Evolutionary conservation across 148 eudicot species (phyloP).

Genomic region (Nyssa sinensis): DNA sequence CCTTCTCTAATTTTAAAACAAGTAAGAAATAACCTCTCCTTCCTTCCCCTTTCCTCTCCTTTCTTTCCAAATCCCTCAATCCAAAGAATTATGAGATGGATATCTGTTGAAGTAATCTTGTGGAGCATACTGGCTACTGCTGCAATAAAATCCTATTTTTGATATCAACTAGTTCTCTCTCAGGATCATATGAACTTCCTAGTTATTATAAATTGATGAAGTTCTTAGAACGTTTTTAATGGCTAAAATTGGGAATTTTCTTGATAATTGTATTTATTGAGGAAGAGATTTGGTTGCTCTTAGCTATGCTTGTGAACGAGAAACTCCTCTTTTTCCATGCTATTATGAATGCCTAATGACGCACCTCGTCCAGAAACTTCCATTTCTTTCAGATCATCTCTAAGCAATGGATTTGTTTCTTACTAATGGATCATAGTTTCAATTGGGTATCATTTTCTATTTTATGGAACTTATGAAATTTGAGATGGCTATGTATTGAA

Average conservation of each 20-base stretch:
- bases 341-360: neutral
- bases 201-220: neutral
- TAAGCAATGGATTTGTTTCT: neutral
- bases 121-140: neutral
- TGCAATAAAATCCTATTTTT: neutral
- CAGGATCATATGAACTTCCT: neutral
- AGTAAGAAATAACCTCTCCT: too few relatives aligned
- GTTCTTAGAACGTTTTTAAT: neutral
- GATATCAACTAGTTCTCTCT: too few relatives aligned
- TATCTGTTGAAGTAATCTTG: neutral
- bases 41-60: too few relatives aligned
- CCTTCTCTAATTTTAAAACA: too few relatives aligned
- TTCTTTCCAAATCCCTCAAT: too few relatives aligned
- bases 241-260: neutral
- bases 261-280: neutral
- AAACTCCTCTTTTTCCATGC: neutral
- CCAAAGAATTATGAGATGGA: neutral
- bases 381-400: neutral
- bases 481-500: neutral
- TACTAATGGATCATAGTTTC: neutral
- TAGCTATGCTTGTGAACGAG: neutral
- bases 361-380: neutral
- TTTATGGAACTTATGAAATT: neutral
- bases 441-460: neutral
- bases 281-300: neutral